Percentiles rank a stretch among this genome's conserved stretches.
Evolutionary conservation across 2,329 filamentous ascomycete species (phyloP).

Genomic region (Claviceps arundinis): DNA sequence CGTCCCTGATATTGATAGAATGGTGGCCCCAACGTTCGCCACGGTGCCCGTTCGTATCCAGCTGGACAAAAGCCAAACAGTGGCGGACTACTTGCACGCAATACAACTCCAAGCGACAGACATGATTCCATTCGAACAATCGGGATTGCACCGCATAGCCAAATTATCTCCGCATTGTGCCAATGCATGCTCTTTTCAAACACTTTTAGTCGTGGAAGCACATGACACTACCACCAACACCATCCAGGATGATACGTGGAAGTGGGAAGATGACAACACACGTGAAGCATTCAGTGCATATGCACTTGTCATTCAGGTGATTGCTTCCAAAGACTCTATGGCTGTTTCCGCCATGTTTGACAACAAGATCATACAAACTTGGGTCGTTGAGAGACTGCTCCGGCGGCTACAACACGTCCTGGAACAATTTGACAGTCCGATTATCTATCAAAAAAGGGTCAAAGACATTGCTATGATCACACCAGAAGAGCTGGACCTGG

Average conservation of each 20-base stretch:
- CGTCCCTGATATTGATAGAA: conserved; percentile 10
- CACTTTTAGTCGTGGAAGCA: conserved; percentile 14
- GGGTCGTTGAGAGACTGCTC: background rate
- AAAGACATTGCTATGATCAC: background rate
- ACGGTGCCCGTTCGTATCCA: conserved; percentile 28
- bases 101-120: conserved; percentile 9
- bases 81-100: conserved; percentile 4
- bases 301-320: background rate
- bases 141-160: conserved; percentile 12
- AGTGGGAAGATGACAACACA: background rate
- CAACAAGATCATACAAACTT: background rate
- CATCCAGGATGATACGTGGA: background rate
- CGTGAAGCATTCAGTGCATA: background rate
- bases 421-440: background rate
- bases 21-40: conserved; percentile 22
- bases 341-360: background rate
- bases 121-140: conserved; percentile 11
- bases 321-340: background rate
- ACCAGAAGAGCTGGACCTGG: conserved; percentile 23
- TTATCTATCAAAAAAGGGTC: background rate
- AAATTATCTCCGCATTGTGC: conserved; percentile 5
- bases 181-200: conserved; percentile 15
- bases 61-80: conserved; percentile 14
- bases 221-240: background rate
- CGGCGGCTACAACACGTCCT: background rate